Conservation (phyloP, 805 yeast species). For the Kuraishia hungarica region DNA sequence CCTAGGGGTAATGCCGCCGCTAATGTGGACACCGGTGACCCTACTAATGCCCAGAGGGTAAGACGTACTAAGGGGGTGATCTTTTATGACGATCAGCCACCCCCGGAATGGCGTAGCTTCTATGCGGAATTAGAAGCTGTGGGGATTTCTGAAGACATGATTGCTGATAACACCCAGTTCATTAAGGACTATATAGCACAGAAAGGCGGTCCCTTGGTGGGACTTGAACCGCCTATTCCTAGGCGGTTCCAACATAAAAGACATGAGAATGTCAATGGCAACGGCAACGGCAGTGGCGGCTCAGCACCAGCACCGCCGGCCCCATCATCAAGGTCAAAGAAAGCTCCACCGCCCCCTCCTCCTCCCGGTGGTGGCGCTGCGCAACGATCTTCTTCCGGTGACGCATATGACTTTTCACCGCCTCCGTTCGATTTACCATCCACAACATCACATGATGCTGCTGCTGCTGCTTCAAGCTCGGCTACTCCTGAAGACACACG, state of each 20-base stretch:
- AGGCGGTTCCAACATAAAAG: slow-evolving; percentile 36
- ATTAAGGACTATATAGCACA: slow-evolving; percentile 69
- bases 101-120: slow-evolving; percentile 75
- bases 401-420: slow-evolving; percentile 14
- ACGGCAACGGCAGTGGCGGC: slow-evolving; percentile 1
- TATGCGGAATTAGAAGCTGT: slow-evolving; percentile 65
- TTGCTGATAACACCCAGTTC: slow-evolving; percentile 77
- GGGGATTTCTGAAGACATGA: slow-evolving; percentile 84
- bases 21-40: slow-evolving; percentile 12
- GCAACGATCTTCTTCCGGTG: slow-evolving; percentile 26
- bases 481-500: slow-evolving; percentile 6
- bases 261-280: slow-evolving; percentile 6
- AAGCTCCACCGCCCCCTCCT: slow-evolving; percentile 30
- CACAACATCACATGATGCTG: slow-evolving; percentile 6
- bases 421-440: slow-evolving; percentile 12
- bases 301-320: slow-evolving; percentile 9
- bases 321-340: slow-evolving; percentile 15
- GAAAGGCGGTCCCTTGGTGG: slow-evolving; percentile 74
- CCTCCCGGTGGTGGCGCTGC: slow-evolving; percentile 29
- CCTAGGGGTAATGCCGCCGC: slow-evolving; percentile 50
- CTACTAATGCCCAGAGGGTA: slow-evolving; percentile 42
- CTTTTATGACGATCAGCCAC: slow-evolving; percentile 74
- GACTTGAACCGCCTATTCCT: slow-evolving; percentile 80
- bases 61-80: slow-evolving; percentile 49
- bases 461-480: slow-evolving; percentile 10